These are phyloP conservation scores for Periglandula ipomoeae DNA, from an alignment of 2,329 filamentous ascomycete species.

Conservation along the genomic window DNA sequence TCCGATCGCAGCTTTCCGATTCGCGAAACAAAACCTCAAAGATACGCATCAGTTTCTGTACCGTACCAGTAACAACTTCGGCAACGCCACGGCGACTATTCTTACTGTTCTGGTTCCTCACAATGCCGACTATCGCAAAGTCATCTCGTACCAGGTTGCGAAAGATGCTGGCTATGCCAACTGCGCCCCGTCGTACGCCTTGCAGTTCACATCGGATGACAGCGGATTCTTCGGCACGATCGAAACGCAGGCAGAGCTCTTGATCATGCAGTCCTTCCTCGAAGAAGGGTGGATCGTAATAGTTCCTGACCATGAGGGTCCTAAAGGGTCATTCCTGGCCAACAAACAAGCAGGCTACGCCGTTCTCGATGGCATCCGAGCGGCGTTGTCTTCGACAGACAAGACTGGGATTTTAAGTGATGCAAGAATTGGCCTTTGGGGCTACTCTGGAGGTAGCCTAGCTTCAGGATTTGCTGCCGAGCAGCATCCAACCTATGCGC, in stretches of 20 bases:
- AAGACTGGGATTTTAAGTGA: constrained; percentile 20
- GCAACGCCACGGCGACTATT: too few species aligned
- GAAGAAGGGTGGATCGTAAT: neutral
- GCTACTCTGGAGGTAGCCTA: constrained; percentile 18
- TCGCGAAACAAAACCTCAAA: too few species aligned
- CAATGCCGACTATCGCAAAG: neutral
- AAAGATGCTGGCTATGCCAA: neutral
- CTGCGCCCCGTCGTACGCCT: neutral
- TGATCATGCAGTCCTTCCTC: neutral
- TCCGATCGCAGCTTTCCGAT: too few species aligned
- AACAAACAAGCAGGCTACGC: neutral
- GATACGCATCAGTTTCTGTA: too few species aligned
- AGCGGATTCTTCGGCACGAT: too few species aligned
- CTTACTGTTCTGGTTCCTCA: too few species aligned
- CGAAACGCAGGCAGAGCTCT: neutral
- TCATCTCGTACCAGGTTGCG: neutral
- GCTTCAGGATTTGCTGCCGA: constrained; percentile 16
- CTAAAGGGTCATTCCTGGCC: neutral
- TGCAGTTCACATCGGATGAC: neutral
- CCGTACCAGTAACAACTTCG: too few species aligned
- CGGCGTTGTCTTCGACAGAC: constrained; percentile 21
- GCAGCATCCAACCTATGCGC: constrained; percentile 17
- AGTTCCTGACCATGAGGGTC: neutral
- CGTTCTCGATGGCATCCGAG: constrained; percentile 21
- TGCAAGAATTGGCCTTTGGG: constrained; percentile 35